Evolutionary conservation across 352 stramenopile genomes (phyloP), one percentile per base, ranked within the genome.

Genomic region (Paralagenidium karlingii): DNA sequence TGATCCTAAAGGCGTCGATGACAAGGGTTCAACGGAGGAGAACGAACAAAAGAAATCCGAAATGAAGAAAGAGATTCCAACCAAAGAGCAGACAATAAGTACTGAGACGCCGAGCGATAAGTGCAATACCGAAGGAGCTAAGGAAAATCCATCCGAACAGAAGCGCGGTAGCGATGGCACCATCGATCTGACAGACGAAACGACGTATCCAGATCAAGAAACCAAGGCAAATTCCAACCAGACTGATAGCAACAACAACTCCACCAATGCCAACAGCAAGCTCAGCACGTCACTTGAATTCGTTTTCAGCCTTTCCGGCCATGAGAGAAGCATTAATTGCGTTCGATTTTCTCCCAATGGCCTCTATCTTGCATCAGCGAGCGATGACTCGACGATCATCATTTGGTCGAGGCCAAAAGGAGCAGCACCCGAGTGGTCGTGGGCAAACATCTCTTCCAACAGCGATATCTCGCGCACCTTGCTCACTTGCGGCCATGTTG

Each of bases 271-370:
- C 13, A 24, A 15, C 15, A 32, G 37, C 16, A 8, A 19, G 22
- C 24, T 12, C 37, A 26, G n/a, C n/a, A n/a, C n/a, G n/a, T n/a
- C n/a, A n/a, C 64, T 85, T 12, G 59, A 80, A 16, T 92, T 90
- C 44, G 50, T 92, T 26, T 87, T 90, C 51, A 86, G 73, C 38
- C 69, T 92, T 22, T 68, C 76, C 6, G 80, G 81, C 9, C 83
- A 95, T 53, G 79, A 95, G 42, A 75, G 81, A 38, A 93, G 77
- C 47, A 62, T 95, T 48, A 94, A 95, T 54, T 93, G 78, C 43
- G 82, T 94, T 33, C 80, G 82, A n/a, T 95, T 95, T 58, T 94
- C 81, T 13, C 82, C 83, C 24, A 68, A 94, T 19, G 82, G 82
- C 8, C 51, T 60, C 29, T 89, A 65, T 51, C 57, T 95, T 26